Evolutionary conservation across 768 basidiomycete genomes (phyloP), one percentile per base, ranked within the genome.

Genomic region (Asterophora parasitica): DNA sequence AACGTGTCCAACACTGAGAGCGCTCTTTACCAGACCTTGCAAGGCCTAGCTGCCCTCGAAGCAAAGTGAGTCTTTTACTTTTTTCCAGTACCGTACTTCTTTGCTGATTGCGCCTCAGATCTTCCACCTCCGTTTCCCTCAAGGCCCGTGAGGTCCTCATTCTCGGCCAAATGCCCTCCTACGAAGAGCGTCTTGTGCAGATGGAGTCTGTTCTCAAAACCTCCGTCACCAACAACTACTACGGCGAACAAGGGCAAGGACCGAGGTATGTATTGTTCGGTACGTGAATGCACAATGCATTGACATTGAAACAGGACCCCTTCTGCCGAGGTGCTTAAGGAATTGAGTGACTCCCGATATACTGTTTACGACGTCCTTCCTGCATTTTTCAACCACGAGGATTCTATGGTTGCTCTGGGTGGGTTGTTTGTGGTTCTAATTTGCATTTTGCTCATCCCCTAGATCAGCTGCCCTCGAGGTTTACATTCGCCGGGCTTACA

Each of bases 81-180:
- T 50, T 26, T n/a, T n/a, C n/a, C 13, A 31, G 30, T 4, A 36
- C 7, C 15, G 41, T 31, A 13, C 4, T 11, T 40, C 27, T 19
- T 16, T 47, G 42, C 44, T 45, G 26, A 39, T 27, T 37, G 34
- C n/a, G 37, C 49, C 23, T 37, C 55, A 90, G 88, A 60, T 92
- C 92, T 5, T 95, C 94, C n/a, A 89, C 83, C 26, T 75, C 85
- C 46, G 94, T 98, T 30, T 79, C 94, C 2, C 69, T 99, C 54
- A 97, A 95, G 68, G 96, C 96, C 34, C 88, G 96, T 38, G 96
- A 99, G 71, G 96, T 96, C 6, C 78, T 98, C 39, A 98, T 99
- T 60, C 77, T 92, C 27, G 91, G 90, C 39, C 92, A 95, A 64
- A 88, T 99, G 81, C 96, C 96, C 4, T 95, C 93, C 11, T 95